phyloP scores from a whole-genome alignment of 768 basidiomycete species.

The Trametes meyenii region DNA sequence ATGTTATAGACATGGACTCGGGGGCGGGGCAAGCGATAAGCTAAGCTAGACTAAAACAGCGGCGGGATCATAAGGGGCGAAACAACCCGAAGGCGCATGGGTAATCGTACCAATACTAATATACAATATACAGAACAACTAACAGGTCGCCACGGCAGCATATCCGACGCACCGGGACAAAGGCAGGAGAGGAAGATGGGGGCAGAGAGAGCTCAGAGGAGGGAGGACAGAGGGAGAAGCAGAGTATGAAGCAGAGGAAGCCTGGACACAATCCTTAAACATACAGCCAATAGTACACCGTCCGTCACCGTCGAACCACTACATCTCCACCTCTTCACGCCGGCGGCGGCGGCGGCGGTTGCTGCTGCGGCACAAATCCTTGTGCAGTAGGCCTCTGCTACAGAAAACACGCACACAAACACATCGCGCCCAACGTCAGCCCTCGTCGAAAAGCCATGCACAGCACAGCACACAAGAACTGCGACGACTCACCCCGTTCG shows the following conservation, averaged over 20 bases:
- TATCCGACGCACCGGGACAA: not conserved
- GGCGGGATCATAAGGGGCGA: no score
- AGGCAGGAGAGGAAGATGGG: not conserved
- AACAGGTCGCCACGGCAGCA: not conserved
- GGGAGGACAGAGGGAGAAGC: not conserved
- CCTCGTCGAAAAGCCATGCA: no score
- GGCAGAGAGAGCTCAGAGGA: not conserved
- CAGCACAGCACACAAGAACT: not conserved
- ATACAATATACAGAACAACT: not conserved
- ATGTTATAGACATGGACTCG: no score
- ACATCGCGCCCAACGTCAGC: not conserved
- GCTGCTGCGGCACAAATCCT: not conserved
- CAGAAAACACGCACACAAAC: no score
- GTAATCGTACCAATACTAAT: not conserved
- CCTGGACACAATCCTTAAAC: not conserved
- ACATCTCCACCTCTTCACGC: not conserved
- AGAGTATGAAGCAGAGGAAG: not conserved
- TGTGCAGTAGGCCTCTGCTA: not conserved
- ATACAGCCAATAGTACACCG: conserved; percentile 15
- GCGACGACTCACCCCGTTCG: conserved; percentile 16
- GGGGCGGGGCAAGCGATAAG: no score
- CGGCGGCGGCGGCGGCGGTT: not conserved
- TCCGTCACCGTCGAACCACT: not conserved
- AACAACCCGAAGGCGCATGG: no score
- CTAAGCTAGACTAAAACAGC: no score